Evolutionary conservation across 2,329 filamentous ascomycete genomes (phyloP).

Genomic region (Calonectria leucothoes): DNA sequence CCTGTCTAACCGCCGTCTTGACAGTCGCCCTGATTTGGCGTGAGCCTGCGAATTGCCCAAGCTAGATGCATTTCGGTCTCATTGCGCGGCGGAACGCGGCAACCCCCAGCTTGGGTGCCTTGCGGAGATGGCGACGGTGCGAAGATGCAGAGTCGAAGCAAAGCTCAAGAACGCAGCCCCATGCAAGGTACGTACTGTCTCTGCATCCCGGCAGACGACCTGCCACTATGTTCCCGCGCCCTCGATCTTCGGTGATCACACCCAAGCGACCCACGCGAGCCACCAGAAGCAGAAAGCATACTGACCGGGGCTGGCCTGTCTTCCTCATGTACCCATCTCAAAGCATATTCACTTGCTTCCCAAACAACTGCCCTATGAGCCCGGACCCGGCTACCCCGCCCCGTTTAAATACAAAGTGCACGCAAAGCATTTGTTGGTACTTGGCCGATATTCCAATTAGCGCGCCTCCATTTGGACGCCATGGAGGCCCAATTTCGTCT

Average conservation of each 20-base stretch:
- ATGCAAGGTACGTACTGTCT: constrained; percentile 14
- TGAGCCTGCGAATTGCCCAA: not conserved
- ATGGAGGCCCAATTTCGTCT: constrained; percentile 32
- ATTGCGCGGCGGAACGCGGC: not conserved
- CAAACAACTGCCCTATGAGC: not conserved
- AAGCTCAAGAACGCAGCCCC: not conserved
- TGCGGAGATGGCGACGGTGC: not conserved
- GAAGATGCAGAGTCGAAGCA: not conserved
- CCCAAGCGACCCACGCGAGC: constrained; percentile 16
- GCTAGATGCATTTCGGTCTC: not conserved
- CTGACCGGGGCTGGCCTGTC: not conserved
- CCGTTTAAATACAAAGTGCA: not conserved
- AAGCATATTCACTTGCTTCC: not conserved
- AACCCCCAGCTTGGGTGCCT: not conserved
- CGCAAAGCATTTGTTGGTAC: not conserved
- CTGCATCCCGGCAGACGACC: constrained; percentile 2
- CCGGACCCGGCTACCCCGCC: constrained; percentile 1
- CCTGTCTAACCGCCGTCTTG: not conserved
- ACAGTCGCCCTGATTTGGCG: not conserved
- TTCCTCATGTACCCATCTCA: not conserved
- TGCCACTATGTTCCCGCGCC: constrained; percentile 7
- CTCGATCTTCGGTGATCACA: constrained; percentile 1
- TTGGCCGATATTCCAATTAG: constrained; percentile 24
- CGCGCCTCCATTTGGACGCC: constrained; percentile 27
- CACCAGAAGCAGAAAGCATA: not conserved